Evolutionary conservation across 805 yeast genomes (phyloP), one percentile per base, ranked within the genome.

Genomic region (Metschnikowia cerradonensis): DNA sequence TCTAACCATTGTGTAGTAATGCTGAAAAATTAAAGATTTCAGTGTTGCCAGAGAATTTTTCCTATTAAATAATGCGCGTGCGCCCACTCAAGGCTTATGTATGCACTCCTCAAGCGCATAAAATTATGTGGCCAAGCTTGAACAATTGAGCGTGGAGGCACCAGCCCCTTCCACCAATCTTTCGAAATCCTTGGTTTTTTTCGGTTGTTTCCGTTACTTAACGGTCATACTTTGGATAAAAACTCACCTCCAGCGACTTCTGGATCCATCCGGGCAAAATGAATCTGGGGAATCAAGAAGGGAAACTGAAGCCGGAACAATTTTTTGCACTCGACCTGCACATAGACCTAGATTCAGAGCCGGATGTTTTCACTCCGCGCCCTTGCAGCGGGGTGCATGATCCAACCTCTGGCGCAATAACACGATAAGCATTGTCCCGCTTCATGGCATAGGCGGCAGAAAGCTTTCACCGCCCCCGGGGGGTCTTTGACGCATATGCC

Each of bases 1-100:
- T 70, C 82, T 88, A 68, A 87, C 95, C 95, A 87, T 87, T 41
- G 44, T 44, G 34, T 34, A 30, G 20, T 22, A 23, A 23, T 26
- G 39, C 32, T 22, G 32, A 44, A 44, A 44, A 44, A 35, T 26
- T 15, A 36, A 26, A 23, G 30, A 26, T 33, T 11, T 8, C 34
- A 44, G 11, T 14, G 8, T 26, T 22, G 33, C 47, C 35, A 34
- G 47, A 34, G 47, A 44, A 44, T 23, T 44, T 44, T 44, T 44
- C 40, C 34, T 36, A 15, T 44, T 44, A 44, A 23, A 44, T 44
- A 44, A 19, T 36, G 40, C 40, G 47, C 17, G 32, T 36, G 47
- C 47, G 47, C 40, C 47, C 47, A 31, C 45, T 32, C 37, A 19
- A 19, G 22, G 47, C 32, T 14, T 17, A 41, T 19, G 38, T 42